Evolutionary conservation across 306 rosid species (phyloP), one percentile per base, ranked within the genome.

Genomic region (Vicia villosa): DNA sequence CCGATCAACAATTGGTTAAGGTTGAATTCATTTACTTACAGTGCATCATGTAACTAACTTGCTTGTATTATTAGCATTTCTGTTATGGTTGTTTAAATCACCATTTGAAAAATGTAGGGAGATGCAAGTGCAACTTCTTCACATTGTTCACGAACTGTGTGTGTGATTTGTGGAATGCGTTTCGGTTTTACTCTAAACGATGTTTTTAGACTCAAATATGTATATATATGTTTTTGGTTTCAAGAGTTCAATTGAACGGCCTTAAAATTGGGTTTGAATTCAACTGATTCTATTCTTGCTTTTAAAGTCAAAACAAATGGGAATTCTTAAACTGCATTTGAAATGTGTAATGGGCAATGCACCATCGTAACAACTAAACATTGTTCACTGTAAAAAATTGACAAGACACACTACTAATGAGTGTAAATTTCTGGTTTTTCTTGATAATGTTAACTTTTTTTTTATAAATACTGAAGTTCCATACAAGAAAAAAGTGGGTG

Each of bases 1-100:
- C 96, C 0, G 97, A 94, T 83, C 99, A 94, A 79, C 99, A 94
- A 65, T 73, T 94, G 24, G 24, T 22, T 22, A 22, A 22, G 24
- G 24, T 22, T 22, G 24, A 22, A 22, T 22, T 22, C 24, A 22
- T 1, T 22, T 22, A 1, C 2, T 22, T 2, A 2, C 24, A 22
- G 1, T 22, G 24, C 24, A 22, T 22, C 24, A 22, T 22, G 24
- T 22, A 22, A 22, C 24, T 22, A 1, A 2, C 24, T 40, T 45
- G 17, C 14, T n/a, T 22, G 24, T 22, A 22, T 1, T 1, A 22
- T 22, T 22, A 2, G 24, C 24, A 22, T 22, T 22, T 22, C 24
- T 22, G 24, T 22, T 22, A 22, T 22, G 24, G 1, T 22, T 22
- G 2, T 22, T 22, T 22, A 22, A 22, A 22, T 22, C 24, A 22